Percentiles rank a stretch among this genome's conserved stretches.
Conservation (phyloP, 1,139 yeast genomes). For the Suhomyces ambrosiae region DNA sequence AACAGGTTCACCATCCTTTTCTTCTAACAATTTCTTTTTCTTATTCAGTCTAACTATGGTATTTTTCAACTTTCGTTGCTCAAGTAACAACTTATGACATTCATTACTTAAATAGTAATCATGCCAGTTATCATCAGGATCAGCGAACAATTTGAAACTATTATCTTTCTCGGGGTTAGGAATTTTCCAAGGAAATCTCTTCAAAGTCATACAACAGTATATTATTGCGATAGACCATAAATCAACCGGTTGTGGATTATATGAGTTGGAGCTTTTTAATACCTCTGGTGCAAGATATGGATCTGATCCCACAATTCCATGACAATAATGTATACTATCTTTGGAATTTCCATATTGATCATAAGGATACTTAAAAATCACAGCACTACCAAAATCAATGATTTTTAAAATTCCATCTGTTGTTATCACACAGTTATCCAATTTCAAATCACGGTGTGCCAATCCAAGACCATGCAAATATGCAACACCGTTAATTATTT, state of each 20-base stretch:
- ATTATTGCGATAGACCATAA: constrained; percentile 95
- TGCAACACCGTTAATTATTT: constrained; percentile 77
- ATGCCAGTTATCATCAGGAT: constrained; percentile 55
- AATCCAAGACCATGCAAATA: constrained; percentile 87
- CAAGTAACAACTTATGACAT: constrained; percentile 49
- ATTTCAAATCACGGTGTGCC: constrained; percentile 92
- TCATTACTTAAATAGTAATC: constrained; percentile 54
- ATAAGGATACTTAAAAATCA: constrained; percentile 89
- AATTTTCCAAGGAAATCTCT: constrained; percentile 96
- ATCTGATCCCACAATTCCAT: constrained; percentile 96
- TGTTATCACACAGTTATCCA: constrained; percentile 92
- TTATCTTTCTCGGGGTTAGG: constrained; percentile 82
- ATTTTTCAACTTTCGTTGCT: constrained; percentile 49
- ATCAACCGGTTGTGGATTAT: constrained; percentile 93
- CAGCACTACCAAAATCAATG: constrained; percentile 96
- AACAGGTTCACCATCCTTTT: constrained; percentile 9
- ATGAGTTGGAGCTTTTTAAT: constrained; percentile 61
- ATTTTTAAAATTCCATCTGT: constrained; percentile 83
- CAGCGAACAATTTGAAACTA: constrained; percentile 68
- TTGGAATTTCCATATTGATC: constrained; percentile 53
- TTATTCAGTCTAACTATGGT: constrained; percentile 47
- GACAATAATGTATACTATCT: constrained; percentile 72
- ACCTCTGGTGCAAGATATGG: constrained; percentile 98
- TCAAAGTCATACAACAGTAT: constrained; percentile 92
- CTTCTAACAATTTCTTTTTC: constrained; percentile 32